These are phyloP conservation scores for Melanogaster broomeanus DNA, from an alignment of 768 basidiomycete genomes.

Conservation along the genomic window DNA sequence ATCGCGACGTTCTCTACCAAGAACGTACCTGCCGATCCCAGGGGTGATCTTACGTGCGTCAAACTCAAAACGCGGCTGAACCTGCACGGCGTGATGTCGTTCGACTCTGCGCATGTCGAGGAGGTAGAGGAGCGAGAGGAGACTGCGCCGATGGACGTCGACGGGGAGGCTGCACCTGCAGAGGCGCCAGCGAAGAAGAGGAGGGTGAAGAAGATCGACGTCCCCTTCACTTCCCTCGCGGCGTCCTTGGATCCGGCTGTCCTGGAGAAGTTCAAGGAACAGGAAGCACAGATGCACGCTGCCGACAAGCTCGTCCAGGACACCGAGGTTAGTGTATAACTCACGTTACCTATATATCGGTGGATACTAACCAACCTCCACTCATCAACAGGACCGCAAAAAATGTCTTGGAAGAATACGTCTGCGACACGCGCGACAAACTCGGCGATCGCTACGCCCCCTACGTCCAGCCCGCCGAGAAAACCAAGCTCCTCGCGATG, in stretches of 20 bases:
- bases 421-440: slow-evolving; percentile 91
- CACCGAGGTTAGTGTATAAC: slow-evolving; percentile 71
- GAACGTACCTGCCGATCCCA: no score
- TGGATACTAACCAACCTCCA: background rate
- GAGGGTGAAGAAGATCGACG: slow-evolving; percentile 78
- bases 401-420: no score
- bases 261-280: no score
- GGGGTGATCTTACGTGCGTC: no score
- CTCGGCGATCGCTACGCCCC: slow-evolving; percentile 86
- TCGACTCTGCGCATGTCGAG: slow-evolving; percentile 85
- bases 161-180: no score
- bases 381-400: slow-evolving; percentile 75
- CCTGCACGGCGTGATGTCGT: slow-evolving; percentile 86
- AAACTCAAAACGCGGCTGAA: no score
- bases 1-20: no score
- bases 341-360: slow-evolving; percentile 1
- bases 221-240: slow-evolving; percentile 68
- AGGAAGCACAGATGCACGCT: no score
- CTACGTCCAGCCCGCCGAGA: slow-evolving; percentile 77
- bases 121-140: slow-evolving; percentile 81
- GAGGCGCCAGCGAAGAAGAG: no score
- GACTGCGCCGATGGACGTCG: slow-evolving; percentile 65
- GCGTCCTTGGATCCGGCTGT: no score
- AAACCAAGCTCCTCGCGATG: no score
- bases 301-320: no score